Percentiles rank a stretch among this genome's conserved stretches.
phyloP scores from a whole-genome alignment of 2,329 filamentous ascomycete genomes.

The Fusarium lyarnte region DNA sequence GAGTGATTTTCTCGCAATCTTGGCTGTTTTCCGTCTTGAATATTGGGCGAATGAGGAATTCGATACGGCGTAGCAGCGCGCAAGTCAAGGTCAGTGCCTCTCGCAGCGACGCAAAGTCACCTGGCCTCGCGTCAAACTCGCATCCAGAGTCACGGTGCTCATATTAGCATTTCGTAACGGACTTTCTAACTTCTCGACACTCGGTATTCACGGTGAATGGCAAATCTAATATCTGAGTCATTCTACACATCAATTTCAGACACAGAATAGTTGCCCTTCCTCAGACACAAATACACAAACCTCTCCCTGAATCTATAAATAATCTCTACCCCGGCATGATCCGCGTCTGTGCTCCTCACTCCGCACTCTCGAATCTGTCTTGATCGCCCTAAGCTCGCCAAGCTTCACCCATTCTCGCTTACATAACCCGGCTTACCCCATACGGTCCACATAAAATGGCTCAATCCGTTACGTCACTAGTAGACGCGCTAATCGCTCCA shows the following conservation, averaged over 20 bases:
- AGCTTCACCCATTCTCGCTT: background rate
- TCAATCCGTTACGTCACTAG: conserved; percentile 9
- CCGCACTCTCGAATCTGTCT: background rate
- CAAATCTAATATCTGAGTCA: background rate
- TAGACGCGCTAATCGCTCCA: conserved; percentile 7
- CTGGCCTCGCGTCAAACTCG: background rate
- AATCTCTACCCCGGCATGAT: background rate
- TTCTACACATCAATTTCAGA: background rate
- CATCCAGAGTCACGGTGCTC: background rate
- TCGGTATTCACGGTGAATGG: background rate
- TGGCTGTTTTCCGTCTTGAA: accelerated
- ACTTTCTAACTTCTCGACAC: too few relatives aligned
- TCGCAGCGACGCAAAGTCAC: background rate
- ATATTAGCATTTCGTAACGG: background rate
- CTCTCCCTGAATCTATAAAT: background rate
- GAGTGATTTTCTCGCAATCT: accelerated
- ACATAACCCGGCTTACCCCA: conserved; percentile 25
- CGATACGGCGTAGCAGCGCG: background rate
- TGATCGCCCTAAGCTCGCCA: background rate
- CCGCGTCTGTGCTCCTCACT: background rate
- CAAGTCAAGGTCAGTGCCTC: background rate
- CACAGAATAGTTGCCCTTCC: too few relatives aligned
- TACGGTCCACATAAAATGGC: conserved; percentile 23
- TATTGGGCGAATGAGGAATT: accelerated
- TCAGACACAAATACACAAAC: too few relatives aligned